Evolutionary conservation across 208 protist genomes (phyloP).

Genomic region (Angomonas deanei): DNA sequence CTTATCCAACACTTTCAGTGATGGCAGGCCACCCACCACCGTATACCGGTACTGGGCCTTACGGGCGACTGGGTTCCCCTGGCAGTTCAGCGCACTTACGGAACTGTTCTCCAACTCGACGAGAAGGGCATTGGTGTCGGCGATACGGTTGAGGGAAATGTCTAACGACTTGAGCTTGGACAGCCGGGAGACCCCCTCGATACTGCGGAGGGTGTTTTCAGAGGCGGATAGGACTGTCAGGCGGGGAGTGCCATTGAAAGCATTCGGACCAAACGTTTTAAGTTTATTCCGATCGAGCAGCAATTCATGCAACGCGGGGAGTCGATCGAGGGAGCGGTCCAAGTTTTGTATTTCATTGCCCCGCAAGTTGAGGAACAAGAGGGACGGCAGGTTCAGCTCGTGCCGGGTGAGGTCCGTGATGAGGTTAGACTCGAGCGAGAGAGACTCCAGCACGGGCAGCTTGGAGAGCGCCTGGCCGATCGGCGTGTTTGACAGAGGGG

Average conservation of each 20-base stretch:
- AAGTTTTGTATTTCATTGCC: constrained; percentile 82
- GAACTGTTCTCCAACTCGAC: constrained; percentile 35
- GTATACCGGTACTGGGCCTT: constrained; percentile 68
- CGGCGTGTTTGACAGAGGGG: constrained; percentile 1
- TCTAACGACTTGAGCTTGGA: constrained; percentile 34
- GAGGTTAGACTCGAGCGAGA: constrained; percentile 85
- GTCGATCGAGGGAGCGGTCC: constrained; percentile 60
- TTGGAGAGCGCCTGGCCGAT: constrained; percentile 47
- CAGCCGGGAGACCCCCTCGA: constrained; percentile 52
- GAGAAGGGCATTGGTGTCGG: constrained; percentile 43
- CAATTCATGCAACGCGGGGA: constrained; percentile 83
- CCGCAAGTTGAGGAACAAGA: constrained; percentile 85
- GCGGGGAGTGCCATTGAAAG: constrained; percentile 45
- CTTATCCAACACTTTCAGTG: constrained; percentile 44
- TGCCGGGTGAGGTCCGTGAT: constrained; percentile 55
- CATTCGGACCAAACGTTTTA: constrained; percentile 39
- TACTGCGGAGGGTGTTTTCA: constrained; percentile 69
- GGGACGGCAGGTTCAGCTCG: constrained; percentile 39
- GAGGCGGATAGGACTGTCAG: constrained; percentile 61
- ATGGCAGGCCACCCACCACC: constrained; percentile 36
- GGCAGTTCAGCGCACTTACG: constrained; percentile 27
- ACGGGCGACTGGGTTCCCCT: constrained; percentile 73
- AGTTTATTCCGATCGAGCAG: constrained; percentile 91
- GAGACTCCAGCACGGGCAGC: constrained; percentile 55
- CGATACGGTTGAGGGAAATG: constrained; percentile 70